These are phyloP conservation scores for Solanum neorickii DNA, from an alignment of 257 asterid genomes.

Conservation along the genomic window DNA sequence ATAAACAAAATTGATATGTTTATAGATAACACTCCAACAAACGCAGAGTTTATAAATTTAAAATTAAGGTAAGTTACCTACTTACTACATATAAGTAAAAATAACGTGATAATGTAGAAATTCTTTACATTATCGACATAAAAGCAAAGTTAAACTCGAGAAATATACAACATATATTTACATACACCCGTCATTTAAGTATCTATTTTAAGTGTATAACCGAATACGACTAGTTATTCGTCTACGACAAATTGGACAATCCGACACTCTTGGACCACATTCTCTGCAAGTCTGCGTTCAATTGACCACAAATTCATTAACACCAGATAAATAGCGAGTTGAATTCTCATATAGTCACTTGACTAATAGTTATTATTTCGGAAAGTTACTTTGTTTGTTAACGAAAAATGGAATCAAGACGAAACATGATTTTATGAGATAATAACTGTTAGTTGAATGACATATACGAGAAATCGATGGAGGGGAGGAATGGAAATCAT, in stretches of 20 bases:
- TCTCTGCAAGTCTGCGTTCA: constrained; percentile 65
- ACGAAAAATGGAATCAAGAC: background rate
- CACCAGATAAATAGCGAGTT: background rate
- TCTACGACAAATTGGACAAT: constrained; percentile 67
- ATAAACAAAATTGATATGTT: background rate
- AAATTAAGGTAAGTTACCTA: background rate
- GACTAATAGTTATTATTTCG: background rate
- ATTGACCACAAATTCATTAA: background rate
- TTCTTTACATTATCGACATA: background rate
- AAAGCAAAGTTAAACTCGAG: background rate
- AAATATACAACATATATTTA: background rate
- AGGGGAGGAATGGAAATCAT: background rate
- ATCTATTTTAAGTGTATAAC: constrained; percentile 23
- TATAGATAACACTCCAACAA: background rate
- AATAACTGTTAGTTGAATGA: background rate
- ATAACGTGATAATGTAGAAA: background rate
- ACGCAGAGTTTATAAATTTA: background rate
- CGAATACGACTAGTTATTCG: constrained; percentile 59
- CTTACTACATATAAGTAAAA: background rate
- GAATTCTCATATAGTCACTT: background rate
- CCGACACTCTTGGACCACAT: constrained; percentile 50
- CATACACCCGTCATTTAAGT: too few species aligned
- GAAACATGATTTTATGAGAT: background rate
- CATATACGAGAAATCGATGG: background rate
- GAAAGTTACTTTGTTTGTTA: background rate